Evolutionary conservation across 805 yeast species (phyloP).

Genomic region (Candida xiaguanensis): DNA sequence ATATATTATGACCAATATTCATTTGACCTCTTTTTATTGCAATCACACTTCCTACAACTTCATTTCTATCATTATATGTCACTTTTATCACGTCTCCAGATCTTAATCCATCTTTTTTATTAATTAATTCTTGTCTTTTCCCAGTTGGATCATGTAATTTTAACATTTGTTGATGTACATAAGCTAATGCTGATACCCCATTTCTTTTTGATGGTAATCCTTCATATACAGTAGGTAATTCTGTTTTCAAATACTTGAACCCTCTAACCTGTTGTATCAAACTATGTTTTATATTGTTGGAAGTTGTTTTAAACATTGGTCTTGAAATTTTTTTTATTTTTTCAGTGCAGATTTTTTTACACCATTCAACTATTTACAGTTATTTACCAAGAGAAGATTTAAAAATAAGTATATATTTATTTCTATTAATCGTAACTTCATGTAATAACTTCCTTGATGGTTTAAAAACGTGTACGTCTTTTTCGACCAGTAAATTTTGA

Average conservation of each 20-base stretch:
- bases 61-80: constrained; percentile 62
- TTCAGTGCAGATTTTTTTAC: background rate
- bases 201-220: constrained; percentile 48
- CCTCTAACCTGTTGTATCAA: constrained; percentile 14
- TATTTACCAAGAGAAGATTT: no score
- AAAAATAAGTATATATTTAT: no score
- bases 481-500: constrained; percentile 87
- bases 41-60: constrained; percentile 74
- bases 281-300: background rate
- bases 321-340: constrained; percentile 2
- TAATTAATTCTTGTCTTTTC: constrained; percentile 28
- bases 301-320: background rate
- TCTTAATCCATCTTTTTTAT: constrained; percentile 42
- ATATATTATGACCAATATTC: constrained; percentile 68
- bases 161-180: constrained; percentile 49
- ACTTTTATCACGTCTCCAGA: constrained; percentile 84
- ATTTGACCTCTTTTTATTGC: constrained; percentile 62
- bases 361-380: no score
- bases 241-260: constrained; percentile 14
- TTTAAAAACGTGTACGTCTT: constrained; percentile 41
- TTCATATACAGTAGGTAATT: constrained; percentile 40
- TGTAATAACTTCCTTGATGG: background rate
- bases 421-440: background rate
- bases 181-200: constrained; percentile 43
- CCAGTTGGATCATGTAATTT: constrained; percentile 69